Evolutionary conservation across 73 alveolate genomes (phyloP).

Genomic region (Paramecium biaurelia): DNA sequence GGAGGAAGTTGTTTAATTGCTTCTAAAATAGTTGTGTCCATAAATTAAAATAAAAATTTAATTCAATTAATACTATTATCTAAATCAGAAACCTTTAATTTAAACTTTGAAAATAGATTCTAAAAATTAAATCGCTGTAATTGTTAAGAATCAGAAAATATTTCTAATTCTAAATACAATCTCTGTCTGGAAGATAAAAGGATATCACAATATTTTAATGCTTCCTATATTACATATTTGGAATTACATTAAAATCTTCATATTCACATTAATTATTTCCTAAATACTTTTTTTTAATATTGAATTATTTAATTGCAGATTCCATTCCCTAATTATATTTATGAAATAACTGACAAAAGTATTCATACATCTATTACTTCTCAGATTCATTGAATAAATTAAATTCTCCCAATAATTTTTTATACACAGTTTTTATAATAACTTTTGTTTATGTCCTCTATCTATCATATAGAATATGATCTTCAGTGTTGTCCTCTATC

Average conservation of each 20-base stretch:
- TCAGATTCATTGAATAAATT: background rate
- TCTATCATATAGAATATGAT: background rate
- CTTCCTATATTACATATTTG: background rate
- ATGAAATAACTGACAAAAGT: background rate
- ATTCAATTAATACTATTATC: conserved; percentile 28
- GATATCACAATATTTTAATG: conserved; percentile 42
- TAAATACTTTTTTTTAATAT: conserved; percentile 16
- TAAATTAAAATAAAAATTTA: background rate
- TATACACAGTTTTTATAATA: conserved; percentile 33
- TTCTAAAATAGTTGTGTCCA: background rate
- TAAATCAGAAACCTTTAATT: background rate
- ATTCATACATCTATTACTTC: background rate
- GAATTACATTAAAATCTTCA: conserved; percentile 28
- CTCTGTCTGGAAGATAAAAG: background rate
- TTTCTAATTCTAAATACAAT: background rate
- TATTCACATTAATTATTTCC: background rate
- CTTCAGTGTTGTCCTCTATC: conserved; percentile 11
- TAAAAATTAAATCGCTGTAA: background rate
- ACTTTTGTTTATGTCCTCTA: background rate
- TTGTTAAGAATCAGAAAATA: background rate
- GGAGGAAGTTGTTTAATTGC: conserved; percentile 20
- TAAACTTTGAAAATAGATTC: background rate
- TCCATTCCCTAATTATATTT: conserved; percentile 40
- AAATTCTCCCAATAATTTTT: conserved; percentile 18
- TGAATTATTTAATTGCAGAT: conserved; percentile 2